A percentile compares a stretch with the other conserved stretches of the same genome.
Evolutionary conservation across 352 stramenopile genomes (phyloP).

Genomic region (Phytophthora crassamura): DNA sequence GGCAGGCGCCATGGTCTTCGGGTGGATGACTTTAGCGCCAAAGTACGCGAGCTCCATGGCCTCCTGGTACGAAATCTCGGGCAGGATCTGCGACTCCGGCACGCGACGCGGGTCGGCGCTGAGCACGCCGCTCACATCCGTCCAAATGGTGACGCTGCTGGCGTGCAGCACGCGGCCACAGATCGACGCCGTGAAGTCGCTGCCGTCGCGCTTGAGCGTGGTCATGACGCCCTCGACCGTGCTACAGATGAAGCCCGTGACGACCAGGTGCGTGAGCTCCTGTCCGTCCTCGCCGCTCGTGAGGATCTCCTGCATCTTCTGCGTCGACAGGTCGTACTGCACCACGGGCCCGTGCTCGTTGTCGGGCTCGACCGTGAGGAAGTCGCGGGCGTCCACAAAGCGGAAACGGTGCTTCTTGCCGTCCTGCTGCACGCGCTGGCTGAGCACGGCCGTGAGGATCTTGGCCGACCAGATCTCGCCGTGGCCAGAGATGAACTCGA

Average conservation of each 20-base stretch:
- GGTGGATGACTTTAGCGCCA: constrained; percentile 97
- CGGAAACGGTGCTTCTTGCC: constrained; percentile 76
- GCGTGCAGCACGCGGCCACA: constrained; percentile 94
- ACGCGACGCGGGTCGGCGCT: constrained; percentile 95
- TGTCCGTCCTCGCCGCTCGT: constrained; percentile 43
- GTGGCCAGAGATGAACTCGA: constrained; percentile 95
- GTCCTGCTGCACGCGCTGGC: constrained; percentile 44
- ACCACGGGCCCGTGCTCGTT: constrained; percentile 81
- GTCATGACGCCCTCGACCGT: constrained; percentile 95
- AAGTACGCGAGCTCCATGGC: constrained; percentile 99
- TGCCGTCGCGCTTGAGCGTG: constrained; percentile 96
- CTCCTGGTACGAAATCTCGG: constrained; percentile 96
- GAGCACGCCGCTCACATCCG: constrained; percentile 96
- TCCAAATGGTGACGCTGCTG: constrained; percentile 96
- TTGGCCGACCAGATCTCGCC: constrained; percentile 96
- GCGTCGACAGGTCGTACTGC: constrained; percentile 74
- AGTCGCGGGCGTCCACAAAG: constrained; percentile 94
- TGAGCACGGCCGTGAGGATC: constrained; percentile 88
- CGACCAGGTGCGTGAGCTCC: constrained; percentile 85
- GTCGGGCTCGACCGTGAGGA: constrained; percentile 83
- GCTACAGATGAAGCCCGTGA: constrained; percentile 97
- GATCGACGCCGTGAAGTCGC: constrained; percentile 98
- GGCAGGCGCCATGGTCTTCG: constrained; percentile 95
- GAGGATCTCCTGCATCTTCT: constrained; percentile 69
- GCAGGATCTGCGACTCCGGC: constrained; percentile 90